A percentile compares a stretch with the other conserved stretches of the same genome.
Evolutionary conservation across 192 early-diverging fungal species (phyloP).

Genomic region (Gonapodya prolifera): DNA sequence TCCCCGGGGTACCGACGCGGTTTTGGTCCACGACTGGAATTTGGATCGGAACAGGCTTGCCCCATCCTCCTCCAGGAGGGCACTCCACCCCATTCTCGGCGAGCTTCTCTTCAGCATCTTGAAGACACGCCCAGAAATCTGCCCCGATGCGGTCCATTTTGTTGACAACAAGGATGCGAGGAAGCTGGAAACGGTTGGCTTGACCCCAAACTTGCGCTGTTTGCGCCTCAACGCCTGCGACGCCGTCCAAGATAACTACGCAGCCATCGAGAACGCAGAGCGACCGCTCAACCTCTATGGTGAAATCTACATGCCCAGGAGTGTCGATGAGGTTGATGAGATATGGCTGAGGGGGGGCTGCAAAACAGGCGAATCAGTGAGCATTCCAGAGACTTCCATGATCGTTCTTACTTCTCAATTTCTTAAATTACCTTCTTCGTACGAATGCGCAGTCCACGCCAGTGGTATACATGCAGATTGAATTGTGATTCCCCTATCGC

Average conservation of each 20-base stretch:
- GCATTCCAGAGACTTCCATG: too few species aligned
- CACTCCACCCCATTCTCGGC: background rate
- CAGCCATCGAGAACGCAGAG: constrained; percentile 90
- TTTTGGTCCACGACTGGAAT: background rate
- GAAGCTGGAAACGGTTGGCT: constrained; percentile 46
- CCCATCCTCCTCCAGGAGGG: background rate
- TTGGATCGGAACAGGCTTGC: background rate
- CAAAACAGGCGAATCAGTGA: too few species aligned
- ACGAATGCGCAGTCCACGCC: constrained; percentile 20
- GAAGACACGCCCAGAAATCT: background rate
- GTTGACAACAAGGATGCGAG: constrained; percentile 84
- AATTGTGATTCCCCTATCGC: constrained; percentile 90
- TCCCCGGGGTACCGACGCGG: background rate
- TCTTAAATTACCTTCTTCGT: background rate
- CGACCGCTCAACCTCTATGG: constrained; percentile 85
- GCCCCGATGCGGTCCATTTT: constrained; percentile 89
- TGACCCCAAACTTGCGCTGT: constrained; percentile 63
- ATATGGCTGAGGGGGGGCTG: constrained; percentile 22
- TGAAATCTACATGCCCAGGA: constrained; percentile 93
- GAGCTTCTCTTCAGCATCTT: background rate
- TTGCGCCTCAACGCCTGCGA: constrained; percentile 93
- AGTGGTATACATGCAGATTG: constrained; percentile 85
- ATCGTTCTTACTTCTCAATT: too few species aligned
- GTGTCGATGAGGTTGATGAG: constrained; percentile 91
- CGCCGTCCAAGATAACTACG: constrained; percentile 83